These are phyloP conservation scores for Chrysanthemum seticuspe DNA, from an alignment of 129 eudicot species.

Conservation along the genomic window DNA sequence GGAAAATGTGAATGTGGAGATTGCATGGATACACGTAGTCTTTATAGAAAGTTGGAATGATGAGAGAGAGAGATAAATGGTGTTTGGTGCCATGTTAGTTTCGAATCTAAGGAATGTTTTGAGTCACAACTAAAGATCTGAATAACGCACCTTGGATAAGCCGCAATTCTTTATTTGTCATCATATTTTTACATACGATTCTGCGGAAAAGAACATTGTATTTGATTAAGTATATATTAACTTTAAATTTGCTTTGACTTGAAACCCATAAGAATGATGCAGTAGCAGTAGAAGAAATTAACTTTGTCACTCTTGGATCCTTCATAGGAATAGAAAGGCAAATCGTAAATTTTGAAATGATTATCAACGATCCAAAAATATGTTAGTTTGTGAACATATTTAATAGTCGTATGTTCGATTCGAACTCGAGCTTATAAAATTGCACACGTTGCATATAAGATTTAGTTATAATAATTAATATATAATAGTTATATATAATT, in stretches of 20 bases:
- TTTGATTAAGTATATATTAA: neutral
- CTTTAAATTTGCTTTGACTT: neutral
- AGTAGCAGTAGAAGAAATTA: no score
- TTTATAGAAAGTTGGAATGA: conserved; percentile 21
- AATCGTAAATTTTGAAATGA: no score
- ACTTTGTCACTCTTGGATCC: no score
- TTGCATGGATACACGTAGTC: conserved; percentile 28
- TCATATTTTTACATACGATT: conserved; percentile 5
- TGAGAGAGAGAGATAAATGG: neutral
- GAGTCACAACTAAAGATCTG: conserved; percentile 14
- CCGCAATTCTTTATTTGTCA: conserved; percentile 11
- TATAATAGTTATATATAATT: no score
- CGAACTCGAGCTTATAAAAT: no score
- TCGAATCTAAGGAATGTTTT: conserved; percentile 7
- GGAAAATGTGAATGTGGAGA: conserved; percentile 10
- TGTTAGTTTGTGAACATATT: no score
- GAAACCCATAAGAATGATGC: no score
- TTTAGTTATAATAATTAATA: no score
- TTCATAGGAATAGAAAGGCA: no score
- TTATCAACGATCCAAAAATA: no score
- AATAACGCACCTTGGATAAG: conserved; percentile 17
- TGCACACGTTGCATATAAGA: no score
- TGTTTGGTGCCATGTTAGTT: conserved; percentile 12
- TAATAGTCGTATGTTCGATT: no score
- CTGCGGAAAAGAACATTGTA: conserved; percentile 9